Evolutionary conservation across 768 basidiomycete species (phyloP).

Genomic region (Tulasnella calospora): DNA sequence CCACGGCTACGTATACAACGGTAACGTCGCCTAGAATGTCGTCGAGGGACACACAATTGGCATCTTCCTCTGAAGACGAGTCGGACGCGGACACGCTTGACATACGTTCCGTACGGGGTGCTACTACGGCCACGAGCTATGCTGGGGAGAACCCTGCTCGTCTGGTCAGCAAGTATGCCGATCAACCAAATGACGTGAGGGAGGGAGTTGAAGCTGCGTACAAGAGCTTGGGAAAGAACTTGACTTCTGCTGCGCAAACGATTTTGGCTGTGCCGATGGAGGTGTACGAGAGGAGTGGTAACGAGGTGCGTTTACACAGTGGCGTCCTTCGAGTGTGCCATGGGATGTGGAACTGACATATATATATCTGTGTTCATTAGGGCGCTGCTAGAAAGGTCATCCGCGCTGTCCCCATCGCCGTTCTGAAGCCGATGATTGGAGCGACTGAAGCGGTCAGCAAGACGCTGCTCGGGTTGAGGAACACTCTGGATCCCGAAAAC

Average conservation of each 20-base stretch:
- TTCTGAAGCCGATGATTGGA: constrained; percentile 96
- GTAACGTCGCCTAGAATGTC: constrained; percentile 6
- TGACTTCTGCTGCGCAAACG: constrained; percentile 94
- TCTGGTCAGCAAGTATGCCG: constrained; percentile 80
- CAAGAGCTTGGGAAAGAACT: constrained; percentile 74
- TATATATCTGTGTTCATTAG: constrained; percentile 41
- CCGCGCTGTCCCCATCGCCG: constrained; percentile 94
- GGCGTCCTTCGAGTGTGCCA: not conserved
- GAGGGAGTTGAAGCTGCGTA: constrained; percentile 94
- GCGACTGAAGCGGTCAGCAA: constrained; percentile 95
- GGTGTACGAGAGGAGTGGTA: constrained; percentile 89
- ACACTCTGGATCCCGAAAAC: constrained; percentile 82
- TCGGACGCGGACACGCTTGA: constrained; percentile 23
- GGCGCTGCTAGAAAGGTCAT: constrained; percentile 91
- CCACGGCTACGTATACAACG: constrained; percentile 24
- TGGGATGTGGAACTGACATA: not conserved
- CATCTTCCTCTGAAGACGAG: constrained; percentile 29
- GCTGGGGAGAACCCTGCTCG: constrained; percentile 47
- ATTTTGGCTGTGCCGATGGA: constrained; percentile 99
- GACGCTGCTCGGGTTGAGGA: constrained; percentile 88
- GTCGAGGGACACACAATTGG: constrained; percentile 22
- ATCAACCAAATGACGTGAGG: constrained; percentile 76
- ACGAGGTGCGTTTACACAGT: constrained; percentile 56
- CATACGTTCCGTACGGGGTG: constrained; percentile 24
- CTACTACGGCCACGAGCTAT: not conserved